These are phyloP conservation scores for Pseudocercospora vitis DNA, from an alignment of 2,329 filamentous ascomycete genomes.

Conservation along the genomic window DNA sequence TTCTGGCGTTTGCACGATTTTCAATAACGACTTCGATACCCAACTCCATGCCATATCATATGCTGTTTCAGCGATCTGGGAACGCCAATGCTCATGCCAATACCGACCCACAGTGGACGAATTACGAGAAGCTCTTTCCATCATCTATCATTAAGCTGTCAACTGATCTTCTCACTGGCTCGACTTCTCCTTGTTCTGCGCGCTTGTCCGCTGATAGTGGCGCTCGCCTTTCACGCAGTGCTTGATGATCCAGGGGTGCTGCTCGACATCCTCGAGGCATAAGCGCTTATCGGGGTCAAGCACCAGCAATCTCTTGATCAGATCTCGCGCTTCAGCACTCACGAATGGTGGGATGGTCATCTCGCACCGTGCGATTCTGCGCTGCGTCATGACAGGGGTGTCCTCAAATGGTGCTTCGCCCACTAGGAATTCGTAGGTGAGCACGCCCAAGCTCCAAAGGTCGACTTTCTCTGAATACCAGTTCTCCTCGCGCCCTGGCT, in stretches of 20 bases:
- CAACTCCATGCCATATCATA: neutral
- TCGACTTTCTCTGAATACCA: constrained; percentile 96
- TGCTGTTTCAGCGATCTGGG: neutral
- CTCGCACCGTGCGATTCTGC: constrained; percentile 82
- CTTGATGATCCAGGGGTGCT: constrained; percentile 95
- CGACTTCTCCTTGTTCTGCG: constrained; percentile 30
- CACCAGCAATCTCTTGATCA: constrained; percentile 88
- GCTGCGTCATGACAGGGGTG: constrained; percentile 88
- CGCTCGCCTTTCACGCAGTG: constrained; percentile 68
- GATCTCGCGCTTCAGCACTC: constrained; percentile 82
- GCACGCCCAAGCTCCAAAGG: constrained; percentile 89
- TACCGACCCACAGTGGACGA: neutral
- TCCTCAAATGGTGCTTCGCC: constrained; percentile 98
- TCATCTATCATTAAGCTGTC: neutral
- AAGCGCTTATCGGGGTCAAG: constrained; percentile 93
- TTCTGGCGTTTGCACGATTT: no score
- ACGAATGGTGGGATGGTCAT: constrained; percentile 92
- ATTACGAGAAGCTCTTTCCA: constrained; percentile 12
- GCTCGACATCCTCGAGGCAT: constrained; percentile 81
- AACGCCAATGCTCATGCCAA: constrained; percentile 8
- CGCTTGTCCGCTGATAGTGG: constrained; percentile 45
- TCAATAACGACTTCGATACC: neutral
- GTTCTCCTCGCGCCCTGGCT: constrained; percentile 73
- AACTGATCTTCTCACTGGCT: constrained; percentile 10
- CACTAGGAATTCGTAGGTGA: constrained; percentile 95